Evolutionary conservation across 441 rosid species (phyloP).

Genomic region (Jatropha multifida): DNA sequence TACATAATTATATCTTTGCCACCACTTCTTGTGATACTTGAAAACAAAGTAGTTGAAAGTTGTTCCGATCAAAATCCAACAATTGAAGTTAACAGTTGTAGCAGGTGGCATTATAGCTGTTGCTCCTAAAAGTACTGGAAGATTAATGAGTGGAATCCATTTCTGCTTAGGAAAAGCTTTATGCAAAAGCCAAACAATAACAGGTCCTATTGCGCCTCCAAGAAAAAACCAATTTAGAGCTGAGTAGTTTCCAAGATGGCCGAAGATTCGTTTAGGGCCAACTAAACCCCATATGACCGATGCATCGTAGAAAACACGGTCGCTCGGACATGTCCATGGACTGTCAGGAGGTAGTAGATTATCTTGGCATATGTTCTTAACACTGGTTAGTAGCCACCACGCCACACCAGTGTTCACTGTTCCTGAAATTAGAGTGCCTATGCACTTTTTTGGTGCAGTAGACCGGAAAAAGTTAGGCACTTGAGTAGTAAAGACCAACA

Average conservation of each 20-base stretch:
- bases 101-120: conserved; percentile 80
- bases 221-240: conserved; percentile 85
- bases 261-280: conserved; percentile 74
- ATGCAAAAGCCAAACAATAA: conserved; percentile 56
- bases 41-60: conserved; percentile 60
- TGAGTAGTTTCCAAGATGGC: conserved; percentile 54
- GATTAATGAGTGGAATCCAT: conserved; percentile 70
- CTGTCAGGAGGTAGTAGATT: conserved; percentile 59
- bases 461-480: neutral
- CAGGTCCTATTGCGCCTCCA: conserved; percentile 62
- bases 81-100: conserved; percentile 56
- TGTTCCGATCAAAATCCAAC: conserved; percentile 57
- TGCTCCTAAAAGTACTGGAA: conserved; percentile 67
- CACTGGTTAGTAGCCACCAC: conserved; percentile 60
- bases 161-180: conserved; percentile 51
- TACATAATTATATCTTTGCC: conserved; percentile 80
- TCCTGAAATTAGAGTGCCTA: conserved; percentile 69
- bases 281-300: conserved; percentile 88
- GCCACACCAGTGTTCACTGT: conserved; percentile 54
- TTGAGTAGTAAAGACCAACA: neutral
- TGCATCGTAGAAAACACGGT: conserved; percentile 78
- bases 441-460: conserved; percentile 24
- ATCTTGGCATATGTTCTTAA: conserved; percentile 66
- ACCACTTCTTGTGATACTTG: conserved; percentile 54
- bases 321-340: conserved; percentile 83